Base-by-base conservation (phyloP, 768 basidiomycete species). In the Lentinula sp. region DNA sequence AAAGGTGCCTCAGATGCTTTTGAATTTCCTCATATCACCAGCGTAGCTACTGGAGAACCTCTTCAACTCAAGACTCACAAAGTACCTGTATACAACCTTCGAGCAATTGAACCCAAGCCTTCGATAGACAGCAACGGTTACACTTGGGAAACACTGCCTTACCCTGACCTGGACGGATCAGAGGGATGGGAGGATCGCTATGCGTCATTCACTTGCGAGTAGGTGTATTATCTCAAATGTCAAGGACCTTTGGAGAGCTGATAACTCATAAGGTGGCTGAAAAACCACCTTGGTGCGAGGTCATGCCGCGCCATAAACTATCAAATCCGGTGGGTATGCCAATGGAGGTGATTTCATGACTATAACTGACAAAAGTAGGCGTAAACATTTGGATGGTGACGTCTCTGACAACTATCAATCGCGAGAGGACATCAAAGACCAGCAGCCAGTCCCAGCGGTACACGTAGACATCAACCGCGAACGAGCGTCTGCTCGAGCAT, bases 131-230 rank as follows among this genome's bases (percentile, higher is more conserved):
- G 33, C 5, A 53, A 61, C 42, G 52, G 60, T 13, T 55, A 56
- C 36, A 56, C 60, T 5, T 61, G 60, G 60, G 35, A 55, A 20
- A 41, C 37, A 1, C n/a, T 61, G 12, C 60, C 60, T 18, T 61
- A 20, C 28, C 53, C 54, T 16, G 60, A 54, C 16, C 35, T 61
- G 5, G 53, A 61, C 6, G 60, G 43, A 13, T 33, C 39, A 16
- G 60, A 61, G 6, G 60, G 60, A 33, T 61, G 60, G 60, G 60
- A 57, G 35, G 52, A 61, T 48, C 60, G 51, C 5, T 61, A 61
- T 45, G 60, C 36, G 16, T 18, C 33, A 23, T 52, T 42, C 4
- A 57, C 53, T 18, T 61, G 60, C 51, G 54, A 57, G 60, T 56
- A 57, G 28, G 60, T 56, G 1, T 42, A 7, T 12, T 42, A n/a